Base-by-base conservation (phyloP, 164 flowering plant species). In the Piper longum region DNA sequence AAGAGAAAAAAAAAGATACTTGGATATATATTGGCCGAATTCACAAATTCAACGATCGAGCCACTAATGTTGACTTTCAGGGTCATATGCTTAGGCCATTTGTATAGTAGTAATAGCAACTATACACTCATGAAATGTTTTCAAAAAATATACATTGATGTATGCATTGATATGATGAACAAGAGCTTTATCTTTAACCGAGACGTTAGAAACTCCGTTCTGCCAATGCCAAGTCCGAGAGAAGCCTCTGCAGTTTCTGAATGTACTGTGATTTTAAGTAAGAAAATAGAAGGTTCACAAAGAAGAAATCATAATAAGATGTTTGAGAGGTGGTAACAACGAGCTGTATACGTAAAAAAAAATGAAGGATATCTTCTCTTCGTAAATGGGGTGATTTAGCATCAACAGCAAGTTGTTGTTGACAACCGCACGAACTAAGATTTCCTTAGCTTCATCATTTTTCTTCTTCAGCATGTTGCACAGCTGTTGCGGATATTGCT, bases 361-460 rank as follows among this genome's bases (percentile, higher is more conserved):
- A 88, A 26, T 26, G 36, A 26, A 26, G 97, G 97, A 90, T 88
- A 93, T 88, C 76, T 87, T 88, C 61, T 81, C 83, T 36, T 85
- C 86, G 64, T 76, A 70, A 55, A 80, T 66, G 54, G 96, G 92
- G 78, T 86, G 87, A 70, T 85, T 85, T 56, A 90, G 84, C 93
- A 90, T 79, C 72, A 90, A 78, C 64, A 90, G 78, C 56, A 79
- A 77, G 68, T 86, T 93, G 89, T 87, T 87, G 82, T 79, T 90
- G 56, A 93, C 88, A 45, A 87, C 56, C 56, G 97, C 95, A 56
- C 87, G 85, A 67, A 87, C 96, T 43, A 93, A 63, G 57, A 90
- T 0, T 66, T 93, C 97, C 75, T 87, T 88, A 4, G 95, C 96
- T 77, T 90, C 99, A 40, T 88, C 97, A 11, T 87, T 85, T 71